Evolutionary conservation across 2,329 filamentous ascomycete genomes (phyloP), one percentile per base, ranked within the genome.

Genomic region (Fonsecaea pedrosoi): DNA sequence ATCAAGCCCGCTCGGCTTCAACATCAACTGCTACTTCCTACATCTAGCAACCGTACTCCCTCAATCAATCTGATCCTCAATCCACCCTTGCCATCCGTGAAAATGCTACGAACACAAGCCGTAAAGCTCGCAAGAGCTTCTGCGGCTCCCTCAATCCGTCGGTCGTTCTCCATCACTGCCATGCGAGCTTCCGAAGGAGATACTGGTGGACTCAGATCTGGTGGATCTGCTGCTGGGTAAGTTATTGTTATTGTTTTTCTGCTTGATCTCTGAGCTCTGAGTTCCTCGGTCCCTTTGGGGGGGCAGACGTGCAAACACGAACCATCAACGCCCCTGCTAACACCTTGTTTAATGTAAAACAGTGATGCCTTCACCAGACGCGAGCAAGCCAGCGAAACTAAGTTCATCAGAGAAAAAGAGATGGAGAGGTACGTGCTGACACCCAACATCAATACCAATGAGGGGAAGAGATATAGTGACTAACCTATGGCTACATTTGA

Each of bases 331-430:
- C 10, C 12, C 3, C 34, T 15, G 55, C 62, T 68, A 38, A 64
- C 54, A 54, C 34, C 53, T 25, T 38, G 32, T 30, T 50, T 45
- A 8, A 30, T 30, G n/a, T 6, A 15, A 58, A 55, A 56, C 50
- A 56, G 50, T 55, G 55, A 74, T 72, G 96, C 94, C 65, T 99
- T 97, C 87, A 92, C 90, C 82, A 90, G 90, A 82, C 92, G 95
- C 75, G 95, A 99, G 82, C 87, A 90, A 78, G 94, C 94, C 73
- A 86, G 83, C 78, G 95, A 98, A 84, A 90, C 93, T 79, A 87
- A 87, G 74, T 92, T 91, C 82, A 93, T 99, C 82, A 88, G 88
- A 76, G 84, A 91, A 83, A 91, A 93, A 78, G 95, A 98, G 87
- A 88, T 89, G 82, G 89, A 94, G 83, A 97, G 97, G 92, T 83